Evolutionary conservation across 495 filamentous ascomycete genomes (phyloP).

Genomic region (Aspergillus baeticus): DNA sequence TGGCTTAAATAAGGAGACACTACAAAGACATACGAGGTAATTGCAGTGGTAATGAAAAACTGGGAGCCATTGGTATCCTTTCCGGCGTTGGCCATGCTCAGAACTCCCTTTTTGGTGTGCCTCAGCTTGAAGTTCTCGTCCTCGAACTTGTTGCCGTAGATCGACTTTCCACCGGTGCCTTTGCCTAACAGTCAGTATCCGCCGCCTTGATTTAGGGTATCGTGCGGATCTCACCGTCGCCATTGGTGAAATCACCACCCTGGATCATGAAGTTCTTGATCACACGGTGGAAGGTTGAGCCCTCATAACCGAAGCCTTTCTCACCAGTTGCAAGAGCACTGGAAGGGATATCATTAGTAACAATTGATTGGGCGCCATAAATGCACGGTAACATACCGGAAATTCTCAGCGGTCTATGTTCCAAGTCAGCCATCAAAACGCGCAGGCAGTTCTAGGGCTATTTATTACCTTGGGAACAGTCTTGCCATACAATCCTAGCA

Average conservation of each 20-base stretch:
- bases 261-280: conserved; percentile 99
- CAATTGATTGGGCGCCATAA: not conserved
- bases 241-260: conserved; percentile 97
- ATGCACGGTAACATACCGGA: conserved; percentile 55
- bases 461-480: conserved; percentile 80
- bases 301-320: conserved; percentile 95
- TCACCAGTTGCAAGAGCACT: conserved; percentile 92
- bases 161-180: conserved; percentile 94
- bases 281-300: conserved; percentile 95
- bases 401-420: conserved; percentile 86
- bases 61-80: conserved; percentile 98
- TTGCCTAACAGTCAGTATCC: not conserved
- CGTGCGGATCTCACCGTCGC: conserved; percentile 58
- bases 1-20: too few species aligned
- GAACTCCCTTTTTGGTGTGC: conserved; percentile 64
- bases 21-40: conserved; percentile 65
- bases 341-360: not conserved
- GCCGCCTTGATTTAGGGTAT: not conserved
- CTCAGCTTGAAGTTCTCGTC: conserved; percentile 99
- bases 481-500: conserved; percentile 96
- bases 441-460: not conserved
- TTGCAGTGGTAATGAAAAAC: conserved; percentile 92
- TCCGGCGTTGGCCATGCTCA: conserved; percentile 95
- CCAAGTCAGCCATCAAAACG: conserved; percentile 10
- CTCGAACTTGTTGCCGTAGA: conserved; percentile 91